Percentiles rank a stretch among this genome's conserved stretches.
Evolutionary conservation across 345 rosid genomes (phyloP).

Genomic region (Melastoma malabathricum): DNA sequence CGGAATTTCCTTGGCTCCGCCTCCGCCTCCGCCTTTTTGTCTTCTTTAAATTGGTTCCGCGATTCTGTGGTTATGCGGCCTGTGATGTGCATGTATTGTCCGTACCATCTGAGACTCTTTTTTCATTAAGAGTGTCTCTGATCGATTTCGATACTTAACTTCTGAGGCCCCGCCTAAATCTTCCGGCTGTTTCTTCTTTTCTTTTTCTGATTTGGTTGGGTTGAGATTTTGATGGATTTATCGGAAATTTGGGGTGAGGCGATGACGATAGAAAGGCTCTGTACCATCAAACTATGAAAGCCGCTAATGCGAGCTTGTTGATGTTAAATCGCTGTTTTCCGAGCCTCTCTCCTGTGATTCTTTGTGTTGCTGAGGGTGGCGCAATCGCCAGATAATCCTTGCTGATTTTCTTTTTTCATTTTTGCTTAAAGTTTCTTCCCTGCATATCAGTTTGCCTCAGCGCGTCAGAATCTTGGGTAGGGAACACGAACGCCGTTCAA

Average conservation of each 20-base stretch:
- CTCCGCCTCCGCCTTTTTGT: background rate
- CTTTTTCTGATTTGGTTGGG: no score
- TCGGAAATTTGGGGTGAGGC: slow-evolving; percentile 11
- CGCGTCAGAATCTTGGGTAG: no score
- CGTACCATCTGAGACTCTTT: slow-evolving; percentile 47
- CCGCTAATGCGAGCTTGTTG: slow-evolving; percentile 3
- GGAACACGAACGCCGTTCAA: no score
- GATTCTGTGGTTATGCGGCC: slow-evolving; percentile 6
- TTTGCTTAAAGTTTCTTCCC: no score
- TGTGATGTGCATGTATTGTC: slow-evolving; percentile 33
- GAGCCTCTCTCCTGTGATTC: slow-evolving; percentile 5
- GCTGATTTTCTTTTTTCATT: slow-evolving; percentile 1
- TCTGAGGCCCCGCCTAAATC: slow-evolving; percentile 17
- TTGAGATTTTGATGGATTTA: background rate
- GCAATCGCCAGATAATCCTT: no score
- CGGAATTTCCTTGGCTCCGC: background rate
- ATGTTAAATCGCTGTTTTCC: slow-evolving; percentile 6
- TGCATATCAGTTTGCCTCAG: no score
- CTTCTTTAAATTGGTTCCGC: background rate
- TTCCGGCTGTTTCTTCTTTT: background rate
- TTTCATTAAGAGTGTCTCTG: slow-evolving; percentile 10
- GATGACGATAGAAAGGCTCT: slow-evolving; percentile 17
- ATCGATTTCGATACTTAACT: slow-evolving; percentile 16
- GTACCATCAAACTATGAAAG: slow-evolving; percentile 57
- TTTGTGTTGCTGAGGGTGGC: no score